Evolutionary conservation across 495 filamentous ascomycete species (phyloP), one percentile per base, ranked within the genome.

Genomic region (Neurospora sp.): DNA sequence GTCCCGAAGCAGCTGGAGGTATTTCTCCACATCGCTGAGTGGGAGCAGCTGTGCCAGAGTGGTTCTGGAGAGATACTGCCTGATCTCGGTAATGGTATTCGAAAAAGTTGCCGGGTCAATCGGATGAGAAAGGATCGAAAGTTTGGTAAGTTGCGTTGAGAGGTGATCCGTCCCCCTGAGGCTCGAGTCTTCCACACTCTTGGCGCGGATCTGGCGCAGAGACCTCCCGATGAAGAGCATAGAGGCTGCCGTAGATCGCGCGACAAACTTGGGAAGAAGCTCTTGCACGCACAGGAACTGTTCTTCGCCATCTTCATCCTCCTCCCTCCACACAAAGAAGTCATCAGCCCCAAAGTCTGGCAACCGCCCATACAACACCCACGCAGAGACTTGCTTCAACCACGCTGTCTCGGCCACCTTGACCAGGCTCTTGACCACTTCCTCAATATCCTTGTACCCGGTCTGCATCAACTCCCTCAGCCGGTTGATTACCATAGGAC

Each of bases 211-310:
- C 72, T 96, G 91, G 72, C 96, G 93, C 53, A 98, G 83, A 0
- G 93, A 95, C 73, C 91, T 91, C 2, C 96, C 96, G 73, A 99
- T 92, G 79, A 97, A 98, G 4, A 98, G 79, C 76, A 98, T 92
- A 9, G 94, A 97, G 9, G 87, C 85, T 37, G 93, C 94, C 4
- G 94, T 92, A 16, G 89, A 82, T 3, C 86, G 76, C 7, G 91
- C 88, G 12, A 97, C 94, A 76, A 97, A 97, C 22, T 86, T 87
- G 1, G 96, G 96, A 10, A 95, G 80, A 31, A 96, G 80, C 3
- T 82, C 79, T 42, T 72, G 72, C 71, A 77, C 85, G 75, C 59
- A 84, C 71, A 70, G 75, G 71, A 76, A 86, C 70, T 79, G 76
- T 74, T 85, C 71, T 69, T 39, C 72, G 27, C 38, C 59, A 72